Base-by-base conservation (phyloP, 2,329 filamentous ascomycete genomes). In the Arthrobotrys megalospora region DNA sequence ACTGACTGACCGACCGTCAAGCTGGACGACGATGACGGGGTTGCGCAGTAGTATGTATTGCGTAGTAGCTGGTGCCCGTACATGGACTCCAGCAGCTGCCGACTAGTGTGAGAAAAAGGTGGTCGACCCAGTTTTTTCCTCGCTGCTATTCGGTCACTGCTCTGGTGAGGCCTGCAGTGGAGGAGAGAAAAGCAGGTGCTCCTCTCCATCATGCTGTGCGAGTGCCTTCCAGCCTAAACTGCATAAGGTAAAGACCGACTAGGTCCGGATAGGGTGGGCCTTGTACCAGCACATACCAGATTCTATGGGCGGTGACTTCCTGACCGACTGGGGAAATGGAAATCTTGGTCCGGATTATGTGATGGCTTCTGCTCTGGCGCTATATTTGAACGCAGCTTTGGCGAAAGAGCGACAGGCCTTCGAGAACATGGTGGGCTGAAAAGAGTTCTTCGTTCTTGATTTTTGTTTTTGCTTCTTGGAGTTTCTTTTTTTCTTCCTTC, bases 301-400 rank as follows among this genome's bases (percentile, higher is more conserved):
- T 50, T 68, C 72, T 69, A 47, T 63, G 72, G 48, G 10, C 45
- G 60, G 72, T 76, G 65, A 76, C 72, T 64, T 55, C 36, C 12
- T 45, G 24, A 52, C 63, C 14, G 64, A 45, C 63, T 75, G 71
- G 71, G 71, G 63, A 55, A 60, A 38, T 55, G 53, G 53, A 76
- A 69, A 69, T 52, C 72, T 76, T 76, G 71, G 72, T 68, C 72
- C 72, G 65, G 72, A 76, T 76, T 76, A 76, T 76, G 72, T 76
- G 72, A 76, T 76, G 72, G 63, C 63, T 75, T 58, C 41, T 73
- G 69, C 48, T 67, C 58, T 70, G 72, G 72, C 72, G 72, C 72
- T 76, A 69, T 76, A 69, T 76, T 76, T 76, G 72, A 69, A 63
- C 58, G 72, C 64, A 64, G 47, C 55, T 76, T 66, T 60, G 72